These are phyloP conservation scores for Elsinoe perseae DNA, from an alignment of 2,329 filamentous ascomycete genomes.

Conservation along the genomic window DNA sequence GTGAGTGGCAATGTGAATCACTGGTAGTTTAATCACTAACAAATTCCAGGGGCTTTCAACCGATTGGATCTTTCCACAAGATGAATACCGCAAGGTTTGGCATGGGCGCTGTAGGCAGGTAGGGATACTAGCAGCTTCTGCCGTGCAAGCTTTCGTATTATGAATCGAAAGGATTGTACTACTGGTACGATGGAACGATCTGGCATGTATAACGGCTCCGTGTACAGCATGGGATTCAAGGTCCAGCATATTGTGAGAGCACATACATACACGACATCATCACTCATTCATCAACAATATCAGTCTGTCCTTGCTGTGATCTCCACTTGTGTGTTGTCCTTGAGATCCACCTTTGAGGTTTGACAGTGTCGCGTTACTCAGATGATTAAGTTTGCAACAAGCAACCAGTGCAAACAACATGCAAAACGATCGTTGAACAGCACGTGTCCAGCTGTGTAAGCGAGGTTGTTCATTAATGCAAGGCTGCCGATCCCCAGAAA, in stretches of 20 bases:
- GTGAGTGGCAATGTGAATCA: conserved; percentile 27
- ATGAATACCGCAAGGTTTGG: conserved; percentile 20
- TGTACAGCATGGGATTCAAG: not conserved
- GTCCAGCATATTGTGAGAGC: not conserved
- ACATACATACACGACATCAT: conserved; percentile 1
- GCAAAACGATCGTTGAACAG: not conserved
- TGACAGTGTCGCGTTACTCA: too few relatives aligned
- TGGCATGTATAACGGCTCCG: not conserved
- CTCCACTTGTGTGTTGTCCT: not conserved
- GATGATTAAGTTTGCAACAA: too few relatives aligned
- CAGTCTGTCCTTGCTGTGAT: not conserved
- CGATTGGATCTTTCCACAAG: conserved; percentile 42
- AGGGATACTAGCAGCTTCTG: not conserved
- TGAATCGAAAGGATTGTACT: not conserved
- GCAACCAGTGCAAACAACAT: too few relatives aligned
- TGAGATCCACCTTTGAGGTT: too few relatives aligned
- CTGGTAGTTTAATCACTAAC: conserved; percentile 1
- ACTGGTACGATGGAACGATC: not conserved
- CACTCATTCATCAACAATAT: not conserved
- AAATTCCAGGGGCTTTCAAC: conserved; percentile 39
- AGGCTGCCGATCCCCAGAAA: conserved; percentile 8
- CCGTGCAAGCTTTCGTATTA: not conserved
- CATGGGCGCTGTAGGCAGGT: conserved; percentile 17
- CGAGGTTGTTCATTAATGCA: not conserved
- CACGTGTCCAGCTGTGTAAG: conserved; percentile 2